Conservation (phyloP, 495 filamentous ascomycete genomes). For the Penicillium mononematosum region DNA sequence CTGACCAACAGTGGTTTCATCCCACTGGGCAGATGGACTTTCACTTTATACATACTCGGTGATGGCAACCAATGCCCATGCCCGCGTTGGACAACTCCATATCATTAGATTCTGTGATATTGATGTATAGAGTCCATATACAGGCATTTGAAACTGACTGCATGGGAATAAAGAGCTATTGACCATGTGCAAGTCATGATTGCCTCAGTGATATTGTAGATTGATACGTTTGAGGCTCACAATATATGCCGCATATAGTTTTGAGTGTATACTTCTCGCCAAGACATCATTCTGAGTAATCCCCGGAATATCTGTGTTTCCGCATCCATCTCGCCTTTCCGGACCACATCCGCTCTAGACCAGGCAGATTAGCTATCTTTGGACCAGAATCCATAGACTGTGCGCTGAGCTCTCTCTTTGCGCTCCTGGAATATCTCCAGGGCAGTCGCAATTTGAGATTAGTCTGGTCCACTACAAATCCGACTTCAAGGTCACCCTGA, state of each 20-base stretch:
- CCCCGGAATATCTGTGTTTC: conserved; percentile 8
- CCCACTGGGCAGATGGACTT: neutral
- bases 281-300: conserved; percentile 11
- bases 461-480: neutral
- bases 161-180: neutral
- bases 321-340: conserved; percentile 19
- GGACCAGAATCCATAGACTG: conserved; percentile 10
- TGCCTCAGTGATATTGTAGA: neutral
- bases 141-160: neutral
- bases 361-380: conserved; percentile 9
- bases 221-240: neutral
- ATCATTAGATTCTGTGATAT: neutral
- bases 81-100: neutral
- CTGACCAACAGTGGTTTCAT: neutral
- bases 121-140: neutral
- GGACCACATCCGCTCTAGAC: conserved; percentile 13
- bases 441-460: conserved; percentile 6
- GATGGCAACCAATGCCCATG: neutral
- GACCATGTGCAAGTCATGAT: neutral
- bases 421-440: conserved; percentile 12
- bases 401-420: conserved; percentile 9
- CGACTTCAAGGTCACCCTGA: neutral
- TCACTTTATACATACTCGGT: neutral
- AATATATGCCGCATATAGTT: neutral
- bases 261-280: conserved; percentile 1